Evolutionary conservation across 306 rosid genomes (phyloP), one percentile per base, ranked within the genome.

Genomic region (Aeschynomene evenia): DNA sequence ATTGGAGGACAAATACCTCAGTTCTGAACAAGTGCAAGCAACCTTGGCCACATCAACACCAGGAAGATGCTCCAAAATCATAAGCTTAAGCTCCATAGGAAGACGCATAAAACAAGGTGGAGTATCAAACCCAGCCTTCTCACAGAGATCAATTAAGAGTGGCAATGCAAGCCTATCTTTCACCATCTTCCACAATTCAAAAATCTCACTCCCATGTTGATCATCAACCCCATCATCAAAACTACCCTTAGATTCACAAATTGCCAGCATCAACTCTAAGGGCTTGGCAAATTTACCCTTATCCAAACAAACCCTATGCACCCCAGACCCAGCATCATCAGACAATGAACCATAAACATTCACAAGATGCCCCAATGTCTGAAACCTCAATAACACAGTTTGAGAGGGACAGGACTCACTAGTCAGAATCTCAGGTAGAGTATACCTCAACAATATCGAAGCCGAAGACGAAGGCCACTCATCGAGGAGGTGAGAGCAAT

Each of bases 91-190:
- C 8, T 90, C 98, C 20, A 76, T 68, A 0, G 96, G 96, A 10
- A 93, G 90, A 5, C 87, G 75, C 89, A 84, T 81, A 14, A 93
- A 81, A 67, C 94, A 82, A 0, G 97, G 82, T 0, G 98, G 98
- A 24, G 84, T 64, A 1, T 53, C 78, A 50, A 93, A 66, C 16
- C 92, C 86, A 21, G 89, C 79, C 77, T 77, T 79, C 23, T 79
- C 87, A 63, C 96, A 90, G 11, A 93, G 81, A 72, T 93, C 94
- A 65, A 88, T 93, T 53, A 88, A 58, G 16, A 93, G 81, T 8
- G 98, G 98, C 69, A 84, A 75, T 37, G 78, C 91, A 72, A 93
- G 82, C 75, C 75, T 78, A 78, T 93, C 98, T 60, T 86, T 90
- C 68, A 84, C 90, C 66, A 66, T 71, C 79, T 78, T 93, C 98